Conservation (phyloP, 2,329 filamentous ascomycete genomes). For the Alternaria consortialis region DNA sequence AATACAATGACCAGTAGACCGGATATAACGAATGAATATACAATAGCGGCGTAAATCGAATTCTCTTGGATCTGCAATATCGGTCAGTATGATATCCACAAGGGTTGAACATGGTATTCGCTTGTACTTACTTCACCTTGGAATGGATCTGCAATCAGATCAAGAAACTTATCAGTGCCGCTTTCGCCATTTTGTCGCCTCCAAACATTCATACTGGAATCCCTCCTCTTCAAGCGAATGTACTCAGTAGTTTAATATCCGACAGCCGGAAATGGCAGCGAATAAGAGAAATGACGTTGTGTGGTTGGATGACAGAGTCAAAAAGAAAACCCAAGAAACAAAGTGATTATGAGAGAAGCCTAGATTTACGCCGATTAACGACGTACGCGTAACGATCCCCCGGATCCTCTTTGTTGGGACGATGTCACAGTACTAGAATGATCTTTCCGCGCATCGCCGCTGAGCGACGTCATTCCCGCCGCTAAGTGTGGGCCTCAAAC, state of each 20-base stretch:
- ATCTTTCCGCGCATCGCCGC: conserved; percentile 13
- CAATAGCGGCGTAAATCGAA: conserved; percentile 81
- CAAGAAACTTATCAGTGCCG: conserved; percentile 49
- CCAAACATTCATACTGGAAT: conserved; percentile 20
- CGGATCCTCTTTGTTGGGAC: conserved; percentile 15
- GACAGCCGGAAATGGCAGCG: background rate
- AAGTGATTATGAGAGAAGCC: background rate
- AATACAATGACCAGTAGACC: conserved; percentile 79
- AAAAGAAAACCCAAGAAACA: background rate
- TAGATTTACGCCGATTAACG: background rate
- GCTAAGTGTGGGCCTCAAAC: conserved; percentile 3
- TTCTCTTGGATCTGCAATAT: conserved; percentile 61
- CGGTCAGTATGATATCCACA: background rate
- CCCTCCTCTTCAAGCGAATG: conserved; percentile 10
- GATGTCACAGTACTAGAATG: conserved; percentile 12
- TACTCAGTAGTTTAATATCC: background rate
- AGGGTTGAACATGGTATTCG: background rate
- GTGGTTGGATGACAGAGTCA: background rate
- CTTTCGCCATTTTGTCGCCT: conserved; percentile 24
- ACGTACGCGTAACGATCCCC: conserved; percentile 15
- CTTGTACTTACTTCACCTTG: conserved; percentile 37
- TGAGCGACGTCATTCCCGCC: conserved; percentile 18
- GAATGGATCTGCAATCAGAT: conserved; percentile 54
- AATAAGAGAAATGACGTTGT: background rate
- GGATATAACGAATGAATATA: conserved; percentile 80